These are phyloP conservation scores for Tetrahymena thermophila DNA, from an alignment of 73 alveolate genomes.

Conservation along the genomic window DNA sequence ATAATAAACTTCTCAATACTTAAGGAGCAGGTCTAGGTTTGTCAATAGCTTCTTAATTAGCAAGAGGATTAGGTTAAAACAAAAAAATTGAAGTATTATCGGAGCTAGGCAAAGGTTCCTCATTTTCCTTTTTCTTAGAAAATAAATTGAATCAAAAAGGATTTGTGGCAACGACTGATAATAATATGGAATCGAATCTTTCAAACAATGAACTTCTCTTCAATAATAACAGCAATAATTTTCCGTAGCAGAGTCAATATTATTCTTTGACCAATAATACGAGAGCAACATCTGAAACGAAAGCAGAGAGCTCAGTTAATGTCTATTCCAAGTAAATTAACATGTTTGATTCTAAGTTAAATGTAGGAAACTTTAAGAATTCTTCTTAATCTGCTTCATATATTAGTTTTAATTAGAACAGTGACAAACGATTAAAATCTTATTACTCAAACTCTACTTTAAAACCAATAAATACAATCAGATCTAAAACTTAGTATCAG, in stretches of 20 bases:
- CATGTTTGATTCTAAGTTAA: background rate
- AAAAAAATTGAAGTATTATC: background rate
- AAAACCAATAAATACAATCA: background rate
- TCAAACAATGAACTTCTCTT: background rate
- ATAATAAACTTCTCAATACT: slow-evolving; percentile 25
- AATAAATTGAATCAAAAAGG: background rate
- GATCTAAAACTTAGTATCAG: background rate
- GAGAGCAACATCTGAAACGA: background rate
- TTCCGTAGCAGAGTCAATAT: background rate
- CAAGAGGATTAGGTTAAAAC: background rate
- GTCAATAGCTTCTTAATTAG: slow-evolving; percentile 18
- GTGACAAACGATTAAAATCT: background rate
- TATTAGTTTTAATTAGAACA: background rate
- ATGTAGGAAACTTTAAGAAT: background rate
- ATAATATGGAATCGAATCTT: background rate
- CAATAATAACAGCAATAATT: background rate
- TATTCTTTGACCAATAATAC: background rate
- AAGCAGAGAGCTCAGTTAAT: background rate
- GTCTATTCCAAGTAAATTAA: background rate
- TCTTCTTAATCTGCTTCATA: background rate
- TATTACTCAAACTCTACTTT: background rate
- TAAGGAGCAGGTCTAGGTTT: slow-evolving; percentile 55
- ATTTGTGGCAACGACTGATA: background rate
- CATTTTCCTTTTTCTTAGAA: background rate
- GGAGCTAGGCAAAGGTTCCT: background rate